Conservation (phyloP, 495 filamentous ascomycete genomes). For the Lasiosphaeria ovina region DNA sequence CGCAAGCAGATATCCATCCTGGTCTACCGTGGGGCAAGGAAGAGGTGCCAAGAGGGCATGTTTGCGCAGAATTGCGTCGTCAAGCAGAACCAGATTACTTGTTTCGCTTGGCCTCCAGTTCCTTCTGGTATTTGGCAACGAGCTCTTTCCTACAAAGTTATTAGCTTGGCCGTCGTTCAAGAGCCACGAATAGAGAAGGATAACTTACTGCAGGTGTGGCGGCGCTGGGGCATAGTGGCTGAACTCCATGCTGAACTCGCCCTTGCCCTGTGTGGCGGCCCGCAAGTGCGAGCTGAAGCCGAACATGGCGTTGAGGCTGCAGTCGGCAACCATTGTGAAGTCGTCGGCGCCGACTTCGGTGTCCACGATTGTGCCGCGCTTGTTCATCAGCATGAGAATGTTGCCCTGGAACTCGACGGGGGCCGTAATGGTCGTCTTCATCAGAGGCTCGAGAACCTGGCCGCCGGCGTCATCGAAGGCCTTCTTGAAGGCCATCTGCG, state of each 20-base stretch:
- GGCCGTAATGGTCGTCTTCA: conserved; percentile 96
- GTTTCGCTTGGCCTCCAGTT: conserved; percentile 64
- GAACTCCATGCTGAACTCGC: conserved; percentile 99
- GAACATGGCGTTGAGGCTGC: conserved; percentile 94
- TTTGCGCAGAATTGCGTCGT: too few species aligned
- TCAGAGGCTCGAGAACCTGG: conserved; percentile 86
- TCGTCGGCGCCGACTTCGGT: conserved; percentile 94
- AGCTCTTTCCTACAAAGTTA: conserved; percentile 69
- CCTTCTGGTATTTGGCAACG: conserved; percentile 82
- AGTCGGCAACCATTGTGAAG: conserved; percentile 92
- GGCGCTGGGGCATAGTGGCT: conserved; percentile 88
- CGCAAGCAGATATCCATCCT: background rate
- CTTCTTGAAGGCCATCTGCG: conserved; percentile 96
- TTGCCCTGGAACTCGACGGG: conserved; percentile 98
- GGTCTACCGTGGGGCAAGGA: too few species aligned
- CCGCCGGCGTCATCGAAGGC: conserved; percentile 78
- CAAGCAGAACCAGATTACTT: conserved; percentile 31
- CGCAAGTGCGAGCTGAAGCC: conserved; percentile 88
- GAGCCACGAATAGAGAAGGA: background rate
- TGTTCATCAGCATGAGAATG: conserved; percentile 91
- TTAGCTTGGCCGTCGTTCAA: conserved; percentile 5
- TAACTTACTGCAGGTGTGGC: conserved; percentile 80
- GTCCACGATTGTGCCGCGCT: conserved; percentile 92
- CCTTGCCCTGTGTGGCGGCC: conserved; percentile 96
- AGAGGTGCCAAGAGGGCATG: too few species aligned